These are phyloP conservation scores for Plasmopara halstedii DNA, from an alignment of 352 stramenopile genomes.

Conservation along the genomic window DNA sequence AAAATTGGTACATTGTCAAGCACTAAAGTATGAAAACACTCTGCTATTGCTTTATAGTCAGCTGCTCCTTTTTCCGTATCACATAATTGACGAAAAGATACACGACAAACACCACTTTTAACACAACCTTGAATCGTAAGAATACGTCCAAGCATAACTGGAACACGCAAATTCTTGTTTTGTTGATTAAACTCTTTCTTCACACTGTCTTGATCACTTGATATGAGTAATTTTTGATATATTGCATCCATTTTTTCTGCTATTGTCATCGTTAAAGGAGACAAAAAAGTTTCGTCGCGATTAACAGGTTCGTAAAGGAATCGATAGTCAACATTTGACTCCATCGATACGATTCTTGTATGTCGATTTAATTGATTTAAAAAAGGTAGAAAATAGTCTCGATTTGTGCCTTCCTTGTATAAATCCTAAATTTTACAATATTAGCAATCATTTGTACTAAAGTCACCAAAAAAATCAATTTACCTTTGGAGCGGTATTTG, in stretches of 20 bases:
- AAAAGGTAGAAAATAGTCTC: slow-evolving; percentile 96
- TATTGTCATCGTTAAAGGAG: slow-evolving; percentile 30
- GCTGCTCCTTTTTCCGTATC: slow-evolving; percentile 88
- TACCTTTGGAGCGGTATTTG: slow-evolving; percentile 83
- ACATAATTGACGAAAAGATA: slow-evolving; percentile 94
- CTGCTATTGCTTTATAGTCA: slow-evolving; percentile 92
- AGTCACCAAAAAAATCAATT: not conserved
- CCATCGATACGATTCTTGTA: slow-evolving; percentile 70
- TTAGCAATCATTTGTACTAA: not conserved
- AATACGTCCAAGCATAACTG: slow-evolving; percentile 74
- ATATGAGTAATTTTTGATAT: slow-evolving; percentile 26
- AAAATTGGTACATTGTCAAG: slow-evolving; percentile 85
- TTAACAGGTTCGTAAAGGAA: slow-evolving; percentile 32
- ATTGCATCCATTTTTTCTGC: slow-evolving; percentile 34
- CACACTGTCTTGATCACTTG: slow-evolving; percentile 3
- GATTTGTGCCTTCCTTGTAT: slow-evolving; percentile 94
- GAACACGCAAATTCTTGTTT: slow-evolving; percentile 35
- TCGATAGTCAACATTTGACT: slow-evolving; percentile 70
- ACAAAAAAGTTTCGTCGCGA: slow-evolving; percentile 44
- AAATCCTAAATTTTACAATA: slow-evolving; percentile 52
- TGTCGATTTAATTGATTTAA: slow-evolving; percentile 90
- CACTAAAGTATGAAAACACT: slow-evolving; percentile 88
- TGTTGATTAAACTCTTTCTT: slow-evolving; percentile 1
- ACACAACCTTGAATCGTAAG: slow-evolving; percentile 38
- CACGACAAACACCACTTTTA: slow-evolving; percentile 38